phyloP scores from a whole-genome alignment of 306 rosid genomes.

The Purshia tridentata region DNA sequence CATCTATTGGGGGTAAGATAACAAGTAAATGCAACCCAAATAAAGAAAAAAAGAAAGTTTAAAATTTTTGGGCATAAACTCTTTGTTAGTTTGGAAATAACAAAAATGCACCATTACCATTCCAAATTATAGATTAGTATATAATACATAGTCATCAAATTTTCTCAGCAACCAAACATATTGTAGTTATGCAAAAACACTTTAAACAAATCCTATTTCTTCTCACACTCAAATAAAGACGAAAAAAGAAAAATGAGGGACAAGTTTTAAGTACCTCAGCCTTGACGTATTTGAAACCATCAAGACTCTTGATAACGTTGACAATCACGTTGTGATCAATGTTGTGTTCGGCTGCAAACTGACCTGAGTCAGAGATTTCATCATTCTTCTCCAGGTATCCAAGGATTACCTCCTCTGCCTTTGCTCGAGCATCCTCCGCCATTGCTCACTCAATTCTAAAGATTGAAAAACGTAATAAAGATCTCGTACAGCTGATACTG shows the following conservation, averaged over 20 bases:
- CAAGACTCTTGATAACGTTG: slow-evolving; percentile 76
- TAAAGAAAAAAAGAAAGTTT: too few relatives aligned
- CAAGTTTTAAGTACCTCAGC: slow-evolving; percentile 42
- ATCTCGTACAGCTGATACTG: too few relatives aligned
- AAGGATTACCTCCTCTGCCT: slow-evolving; percentile 77
- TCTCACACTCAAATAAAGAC: background rate
- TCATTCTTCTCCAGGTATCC: slow-evolving; percentile 50
- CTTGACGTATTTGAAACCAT: slow-evolving; percentile 73
- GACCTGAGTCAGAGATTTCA: slow-evolving; percentile 66
- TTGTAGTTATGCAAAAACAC: background rate
- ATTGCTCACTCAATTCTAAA: background rate
- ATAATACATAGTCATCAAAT: background rate
- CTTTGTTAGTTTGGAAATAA: too few relatives aligned
- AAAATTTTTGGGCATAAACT: too few relatives aligned
- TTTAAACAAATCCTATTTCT: background rate
- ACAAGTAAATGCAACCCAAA: too few relatives aligned
- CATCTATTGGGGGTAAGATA: too few relatives aligned
- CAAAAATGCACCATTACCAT: too few relatives aligned
- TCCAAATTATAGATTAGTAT: too few relatives aligned
- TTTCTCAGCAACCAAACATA: background rate
- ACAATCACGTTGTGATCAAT: slow-evolving; percentile 67
- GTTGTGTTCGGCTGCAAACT: slow-evolving; percentile 53
- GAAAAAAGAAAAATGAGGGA: background rate
- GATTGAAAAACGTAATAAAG: too few relatives aligned
- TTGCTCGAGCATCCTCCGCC: slow-evolving; percentile 7